phyloP scores from a whole-genome alignment of 225 moss, liverwort and hornwort genomes.

The Bryoerythrophyllum caledonicum region DNA sequence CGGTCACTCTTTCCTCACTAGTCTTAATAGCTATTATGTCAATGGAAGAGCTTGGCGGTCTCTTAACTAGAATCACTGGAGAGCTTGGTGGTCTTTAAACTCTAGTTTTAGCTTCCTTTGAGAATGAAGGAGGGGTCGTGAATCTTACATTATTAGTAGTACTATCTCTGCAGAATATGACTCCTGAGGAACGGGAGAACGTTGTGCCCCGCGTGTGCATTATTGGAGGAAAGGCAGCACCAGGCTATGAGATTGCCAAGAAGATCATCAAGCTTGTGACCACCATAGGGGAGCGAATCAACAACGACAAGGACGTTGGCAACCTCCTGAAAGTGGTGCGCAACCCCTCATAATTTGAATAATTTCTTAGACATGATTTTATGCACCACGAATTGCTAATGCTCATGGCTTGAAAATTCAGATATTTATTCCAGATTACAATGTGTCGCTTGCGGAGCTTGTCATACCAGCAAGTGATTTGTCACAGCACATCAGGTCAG shows the following conservation, averaged over 20 bases:
- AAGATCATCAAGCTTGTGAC: constrained; percentile 89
- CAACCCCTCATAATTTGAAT: not conserved
- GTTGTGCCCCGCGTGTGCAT: constrained; percentile 90
- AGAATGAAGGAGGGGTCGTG: no score
- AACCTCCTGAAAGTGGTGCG: constrained; percentile 83
- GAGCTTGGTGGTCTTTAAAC: no score
- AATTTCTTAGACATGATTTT: constrained; percentile 9
- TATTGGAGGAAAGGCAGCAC: constrained; percentile 87
- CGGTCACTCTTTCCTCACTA: no score
- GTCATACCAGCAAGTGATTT: constrained; percentile 86
- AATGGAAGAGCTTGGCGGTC: no score
- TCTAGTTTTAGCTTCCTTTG: no score
- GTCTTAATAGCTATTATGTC: no score
- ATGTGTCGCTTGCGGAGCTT: constrained; percentile 89
- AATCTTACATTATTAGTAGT: not conserved
- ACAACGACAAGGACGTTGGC: constrained; percentile 73
- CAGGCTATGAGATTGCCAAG: constrained; percentile 84
- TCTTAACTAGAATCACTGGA: no score
- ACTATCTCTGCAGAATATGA: constrained; percentile 63
- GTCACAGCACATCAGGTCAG: constrained; percentile 92
- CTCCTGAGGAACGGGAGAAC: constrained; percentile 65
- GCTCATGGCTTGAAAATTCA: constrained; percentile 32
- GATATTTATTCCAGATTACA: constrained; percentile 93
- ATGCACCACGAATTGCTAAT: constrained; percentile 20
- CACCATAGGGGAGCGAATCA: constrained; percentile 67